Evolutionary conservation across 192 early-diverging fungal species (phyloP).

Genomic region (Backusella tuberculispora): DNA sequence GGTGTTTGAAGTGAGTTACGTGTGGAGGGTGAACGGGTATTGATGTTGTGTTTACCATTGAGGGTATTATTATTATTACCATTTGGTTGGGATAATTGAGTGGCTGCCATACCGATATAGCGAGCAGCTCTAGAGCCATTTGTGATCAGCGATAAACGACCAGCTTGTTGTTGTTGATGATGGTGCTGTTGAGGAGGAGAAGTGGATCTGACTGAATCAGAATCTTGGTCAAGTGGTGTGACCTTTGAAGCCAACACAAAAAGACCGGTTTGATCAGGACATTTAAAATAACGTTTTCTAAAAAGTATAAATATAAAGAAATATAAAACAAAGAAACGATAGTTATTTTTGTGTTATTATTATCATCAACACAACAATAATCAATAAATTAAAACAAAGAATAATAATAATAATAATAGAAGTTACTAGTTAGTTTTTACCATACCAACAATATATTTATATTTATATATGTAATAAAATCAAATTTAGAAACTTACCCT

Average conservation of each 20-base stretch:
- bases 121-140: slow-evolving; percentile 60
- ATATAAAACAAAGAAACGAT: neutral
- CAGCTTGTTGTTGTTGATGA: slow-evolving; percentile 33
- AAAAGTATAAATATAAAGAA: neutral
- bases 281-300: slow-evolving; percentile 72
- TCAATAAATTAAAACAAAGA: neutral
- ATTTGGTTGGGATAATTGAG: slow-evolving; percentile 45
- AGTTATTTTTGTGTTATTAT: neutral
- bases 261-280: slow-evolving; percentile 69
- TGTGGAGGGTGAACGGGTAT: neutral
- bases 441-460: neutral
- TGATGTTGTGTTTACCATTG: neutral
- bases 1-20: slow-evolving; percentile 14
- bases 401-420: neutral
- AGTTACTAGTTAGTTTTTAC: neutral
- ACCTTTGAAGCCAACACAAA: slow-evolving; percentile 72
- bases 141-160: slow-evolving; percentile 47
- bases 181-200: slow-evolving; percentile 25
- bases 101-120: slow-evolving; percentile 61
- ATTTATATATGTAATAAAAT: neutral
- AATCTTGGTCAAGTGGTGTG: slow-evolving; percentile 20
- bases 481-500: slow-evolving; percentile 48
- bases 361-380: neutral
- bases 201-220: slow-evolving; percentile 32
- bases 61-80: neutral